Conservation (phyloP, 2,329 filamentous ascomycete species). For the Aspergillus felis region DNA sequence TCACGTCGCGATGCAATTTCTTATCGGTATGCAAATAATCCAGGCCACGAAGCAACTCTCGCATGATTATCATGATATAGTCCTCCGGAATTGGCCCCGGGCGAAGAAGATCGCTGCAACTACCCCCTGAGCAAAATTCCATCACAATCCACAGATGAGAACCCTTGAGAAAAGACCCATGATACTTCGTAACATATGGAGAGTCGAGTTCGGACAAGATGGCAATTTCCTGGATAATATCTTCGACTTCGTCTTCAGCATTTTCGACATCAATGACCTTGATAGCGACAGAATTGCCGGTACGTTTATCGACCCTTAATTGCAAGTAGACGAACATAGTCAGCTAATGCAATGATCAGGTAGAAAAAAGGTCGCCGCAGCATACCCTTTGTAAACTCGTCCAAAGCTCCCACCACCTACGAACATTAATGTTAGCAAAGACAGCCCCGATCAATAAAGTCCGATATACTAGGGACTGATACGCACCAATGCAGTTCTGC, state of each 20-base stretch:
- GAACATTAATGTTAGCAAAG: slow-evolving; percentile 16
- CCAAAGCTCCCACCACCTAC: slow-evolving; percentile 94
- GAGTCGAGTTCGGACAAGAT: slow-evolving; percentile 95
- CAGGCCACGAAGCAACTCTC: slow-evolving; percentile 82
- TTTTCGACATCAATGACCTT: slow-evolving; percentile 99
- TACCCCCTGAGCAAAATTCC: slow-evolving; percentile 97
- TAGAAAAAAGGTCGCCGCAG: slow-evolving; percentile 6
- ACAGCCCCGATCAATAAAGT: background rate
- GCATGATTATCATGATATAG: slow-evolving; percentile 92
- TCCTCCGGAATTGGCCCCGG: slow-evolving; percentile 87
- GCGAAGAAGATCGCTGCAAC: slow-evolving; percentile 93
- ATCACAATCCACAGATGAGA: slow-evolving; percentile 99
- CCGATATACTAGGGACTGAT: slow-evolving; percentile 23
- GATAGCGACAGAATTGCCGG: slow-evolving; percentile 91
- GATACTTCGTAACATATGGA: slow-evolving; percentile 95
- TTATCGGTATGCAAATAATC: slow-evolving; percentile 94
- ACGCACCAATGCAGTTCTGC: slow-evolving; percentile 75
- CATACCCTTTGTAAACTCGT: slow-evolving; percentile 95
- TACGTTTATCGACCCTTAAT: slow-evolving; percentile 80
- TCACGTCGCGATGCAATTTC: slow-evolving; percentile 94
- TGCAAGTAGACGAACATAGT: slow-evolving; percentile 3
- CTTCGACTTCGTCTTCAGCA: slow-evolving; percentile 97
- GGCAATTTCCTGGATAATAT: slow-evolving; percentile 98
- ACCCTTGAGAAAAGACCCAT: slow-evolving; percentile 93
- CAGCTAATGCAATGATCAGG: background rate